Percentiles rank a stretch among this genome's conserved stretches.
Conservation (phyloP, 106 monocot species). For the Narthecium ossifragum region DNA sequence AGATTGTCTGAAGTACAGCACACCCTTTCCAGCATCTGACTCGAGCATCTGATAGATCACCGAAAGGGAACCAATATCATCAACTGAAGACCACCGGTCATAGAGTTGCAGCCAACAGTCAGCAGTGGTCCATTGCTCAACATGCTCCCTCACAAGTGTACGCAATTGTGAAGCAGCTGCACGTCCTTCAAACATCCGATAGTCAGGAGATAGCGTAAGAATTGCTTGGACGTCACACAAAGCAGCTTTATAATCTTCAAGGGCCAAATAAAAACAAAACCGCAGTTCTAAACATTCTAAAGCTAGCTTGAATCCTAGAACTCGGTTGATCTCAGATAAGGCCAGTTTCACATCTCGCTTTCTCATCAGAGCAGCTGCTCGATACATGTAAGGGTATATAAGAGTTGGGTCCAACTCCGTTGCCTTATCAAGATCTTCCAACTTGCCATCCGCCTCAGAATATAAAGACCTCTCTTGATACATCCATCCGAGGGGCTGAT, state of each 20-base stretch:
- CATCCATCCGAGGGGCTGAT: constrained; percentile 85
- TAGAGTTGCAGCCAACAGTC: constrained; percentile 99
- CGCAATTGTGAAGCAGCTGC: constrained; percentile 71
- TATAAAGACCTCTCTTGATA: constrained; percentile 85
- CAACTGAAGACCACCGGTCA: constrained; percentile 95
- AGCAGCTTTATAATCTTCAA: constrained; percentile 75
- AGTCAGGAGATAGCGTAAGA: constrained; percentile 77
- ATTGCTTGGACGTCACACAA: constrained; percentile 89
- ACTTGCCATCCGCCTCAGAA: constrained; percentile 49
- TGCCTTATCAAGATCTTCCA: constrained; percentile 75
- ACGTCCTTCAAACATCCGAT: constrained; percentile 85
- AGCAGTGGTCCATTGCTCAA: constrained; percentile 82
- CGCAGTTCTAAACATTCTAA: constrained; percentile 89
- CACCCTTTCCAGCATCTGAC: constrained; percentile 77
- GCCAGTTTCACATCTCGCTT: constrained; percentile 72
- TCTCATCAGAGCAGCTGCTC: constrained; percentile 75
- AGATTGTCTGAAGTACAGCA: constrained; percentile 94
- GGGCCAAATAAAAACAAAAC: constrained; percentile 78
- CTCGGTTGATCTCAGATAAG: constrained; percentile 69
- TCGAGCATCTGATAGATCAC: constrained; percentile 94
- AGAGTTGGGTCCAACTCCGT: constrained; percentile 91
- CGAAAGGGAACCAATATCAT: constrained; percentile 97
- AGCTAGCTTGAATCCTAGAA: constrained; percentile 80
- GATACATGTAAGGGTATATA: constrained; percentile 95
- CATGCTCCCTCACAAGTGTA: constrained; percentile 79